Percentiles rank a stretch among this genome's conserved stretches.
Conservation (phyloP, 2,329 filamentous ascomycete genomes). For the Fusarium nygamai region DNA sequence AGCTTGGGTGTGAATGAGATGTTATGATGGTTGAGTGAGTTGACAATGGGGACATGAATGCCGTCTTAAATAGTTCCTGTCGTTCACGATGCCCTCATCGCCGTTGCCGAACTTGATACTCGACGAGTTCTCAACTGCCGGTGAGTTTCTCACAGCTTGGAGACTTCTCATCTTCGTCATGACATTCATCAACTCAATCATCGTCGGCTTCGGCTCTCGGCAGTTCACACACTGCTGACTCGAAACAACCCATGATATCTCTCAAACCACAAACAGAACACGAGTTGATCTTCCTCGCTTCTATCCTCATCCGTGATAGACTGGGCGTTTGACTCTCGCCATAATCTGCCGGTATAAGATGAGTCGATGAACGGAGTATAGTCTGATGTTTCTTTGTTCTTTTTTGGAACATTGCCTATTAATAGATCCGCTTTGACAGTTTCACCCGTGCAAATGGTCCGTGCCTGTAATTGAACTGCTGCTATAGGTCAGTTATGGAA, state of each 20-base stretch:
- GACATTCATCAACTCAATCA: not conserved
- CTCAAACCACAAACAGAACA: not conserved
- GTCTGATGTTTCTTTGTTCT: not conserved
- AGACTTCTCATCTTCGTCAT: not conserved
- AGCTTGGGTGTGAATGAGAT: not conserved
- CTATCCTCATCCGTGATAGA: not conserved
- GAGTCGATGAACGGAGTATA: not conserved
- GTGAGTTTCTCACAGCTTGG: not conserved
- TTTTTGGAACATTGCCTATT: not conserved
- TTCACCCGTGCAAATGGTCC: not conserved
- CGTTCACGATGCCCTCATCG: not conserved
- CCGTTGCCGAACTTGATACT: not conserved
- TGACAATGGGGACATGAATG: not conserved
- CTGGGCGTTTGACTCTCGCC: not conserved
- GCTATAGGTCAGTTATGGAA: too few relatives aligned
- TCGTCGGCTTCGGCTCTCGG: not conserved
- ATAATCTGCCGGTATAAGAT: not conserved
- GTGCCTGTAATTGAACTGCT: rapidly evolving
- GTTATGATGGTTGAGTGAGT: not conserved
- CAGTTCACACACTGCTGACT: not conserved
- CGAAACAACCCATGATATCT: not conserved
- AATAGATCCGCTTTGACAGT: not conserved
- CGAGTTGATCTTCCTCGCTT: not conserved
- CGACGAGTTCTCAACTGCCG: not conserved
- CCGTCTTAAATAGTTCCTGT: not conserved